Conservation (phyloP, 2,329 filamentous ascomycete species). For the Colletotrichum gloeosporioides region DNA sequence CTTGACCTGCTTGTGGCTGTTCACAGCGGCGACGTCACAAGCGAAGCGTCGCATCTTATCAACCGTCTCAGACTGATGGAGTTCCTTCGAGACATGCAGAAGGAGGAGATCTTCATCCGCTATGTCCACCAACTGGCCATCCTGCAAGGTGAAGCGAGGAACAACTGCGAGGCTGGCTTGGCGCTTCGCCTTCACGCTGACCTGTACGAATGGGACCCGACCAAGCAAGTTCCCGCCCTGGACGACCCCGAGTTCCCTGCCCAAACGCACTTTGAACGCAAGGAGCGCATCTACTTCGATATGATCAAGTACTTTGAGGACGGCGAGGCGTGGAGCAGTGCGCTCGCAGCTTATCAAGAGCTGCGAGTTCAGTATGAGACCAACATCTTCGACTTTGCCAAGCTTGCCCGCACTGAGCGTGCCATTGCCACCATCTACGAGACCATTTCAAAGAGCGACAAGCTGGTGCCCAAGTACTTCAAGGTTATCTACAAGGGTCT, state of each 20-base stretch:
- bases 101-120: constrained; percentile 94
- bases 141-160: constrained; percentile 76
- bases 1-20: constrained; percentile 90
- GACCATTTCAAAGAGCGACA: constrained; percentile 81
- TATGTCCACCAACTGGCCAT: constrained; percentile 92
- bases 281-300: constrained; percentile 89
- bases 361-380: constrained; percentile 90
- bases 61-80: constrained; percentile 93
- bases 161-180: constrained; percentile 86
- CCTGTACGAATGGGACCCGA: constrained; percentile 88
- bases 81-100: constrained; percentile 94
- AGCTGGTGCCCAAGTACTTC: constrained; percentile 84
- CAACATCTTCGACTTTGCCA: constrained; percentile 88
- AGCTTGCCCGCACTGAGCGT: constrained; percentile 86
- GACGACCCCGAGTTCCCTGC: constrained; percentile 78
- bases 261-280: constrained; percentile 89
- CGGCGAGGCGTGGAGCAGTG: constrained; percentile 91
- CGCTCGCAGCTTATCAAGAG: constrained; percentile 87
- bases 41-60: constrained; percentile 82
- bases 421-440: constrained; percentile 95
- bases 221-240: constrained; percentile 68
- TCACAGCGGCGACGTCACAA: constrained; percentile 75
- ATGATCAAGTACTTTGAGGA: constrained; percentile 97
- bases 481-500: constrained; percentile 88
- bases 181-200: constrained; percentile 91